A percentile compares a stretch with the other conserved stretches of the same genome.
Conservation (phyloP, 176 grass and related monocot genomes). For the Triticum aestivum region DNA sequence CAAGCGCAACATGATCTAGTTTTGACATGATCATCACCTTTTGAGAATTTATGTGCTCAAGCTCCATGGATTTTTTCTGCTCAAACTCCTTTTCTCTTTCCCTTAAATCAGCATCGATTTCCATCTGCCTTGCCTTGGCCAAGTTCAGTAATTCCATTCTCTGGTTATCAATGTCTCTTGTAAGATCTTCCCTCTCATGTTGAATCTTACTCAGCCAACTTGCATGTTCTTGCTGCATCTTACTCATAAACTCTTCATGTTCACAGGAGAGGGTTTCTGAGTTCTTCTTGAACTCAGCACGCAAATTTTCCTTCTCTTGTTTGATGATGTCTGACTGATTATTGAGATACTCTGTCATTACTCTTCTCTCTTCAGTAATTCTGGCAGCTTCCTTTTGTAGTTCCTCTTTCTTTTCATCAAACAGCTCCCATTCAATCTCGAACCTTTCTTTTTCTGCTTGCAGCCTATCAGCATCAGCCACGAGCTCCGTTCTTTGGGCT, state of each 20-base stretch:
- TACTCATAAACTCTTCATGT: conserved; percentile 72
- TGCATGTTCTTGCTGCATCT: conserved; percentile 75
- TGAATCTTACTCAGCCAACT: conserved; percentile 70
- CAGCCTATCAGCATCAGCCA: conserved; percentile 71
- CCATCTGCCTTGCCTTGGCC: conserved; percentile 61
- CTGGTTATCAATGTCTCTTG: conserved; percentile 73
- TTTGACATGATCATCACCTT: conserved; percentile 61
- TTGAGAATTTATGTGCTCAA: conserved; percentile 66
- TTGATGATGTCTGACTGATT: conserved; percentile 68
- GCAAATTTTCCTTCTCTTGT: conserved; percentile 73
- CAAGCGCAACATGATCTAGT: conserved; percentile 57
- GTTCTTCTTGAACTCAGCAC: conserved; percentile 62
- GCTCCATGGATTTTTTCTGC: conserved; percentile 65
- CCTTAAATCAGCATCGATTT: conserved; percentile 67
- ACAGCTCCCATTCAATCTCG: conserved; percentile 90
- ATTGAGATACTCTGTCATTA: conserved; percentile 54
- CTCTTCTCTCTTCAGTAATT: conserved; percentile 67
- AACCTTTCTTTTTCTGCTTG: conserved; percentile 92
- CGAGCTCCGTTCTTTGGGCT: conserved; percentile 69
- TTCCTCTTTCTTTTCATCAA: conserved; percentile 89
- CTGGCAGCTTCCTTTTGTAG: conserved; percentile 59
- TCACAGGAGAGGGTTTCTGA: conserved; percentile 67
- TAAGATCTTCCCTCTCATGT: conserved; percentile 76
- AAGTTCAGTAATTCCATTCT: conserved; percentile 64
- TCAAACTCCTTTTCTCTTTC: conserved; percentile 75